These are phyloP conservation scores for Flueggea neowawraea DNA, from an alignment of 441 rosid species.

Conservation along the genomic window DNA sequence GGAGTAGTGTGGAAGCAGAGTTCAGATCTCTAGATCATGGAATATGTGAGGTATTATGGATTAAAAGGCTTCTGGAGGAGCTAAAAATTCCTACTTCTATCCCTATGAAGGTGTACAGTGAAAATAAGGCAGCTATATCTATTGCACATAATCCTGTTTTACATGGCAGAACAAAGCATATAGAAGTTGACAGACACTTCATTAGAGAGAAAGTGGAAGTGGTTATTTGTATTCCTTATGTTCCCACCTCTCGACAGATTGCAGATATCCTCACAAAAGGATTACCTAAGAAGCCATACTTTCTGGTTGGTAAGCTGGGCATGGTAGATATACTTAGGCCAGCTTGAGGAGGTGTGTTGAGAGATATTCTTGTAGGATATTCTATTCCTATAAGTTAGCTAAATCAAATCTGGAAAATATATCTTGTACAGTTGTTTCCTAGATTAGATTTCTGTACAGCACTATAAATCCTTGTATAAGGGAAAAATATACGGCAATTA, in stretches of 20 bases:
- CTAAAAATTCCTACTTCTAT: neutral
- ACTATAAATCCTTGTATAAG: too few species aligned
- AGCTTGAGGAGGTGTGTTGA: neutral
- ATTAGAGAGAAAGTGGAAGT: neutral
- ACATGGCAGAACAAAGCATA: neutral
- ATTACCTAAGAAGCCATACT: neutral
- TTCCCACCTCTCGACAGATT: neutral
- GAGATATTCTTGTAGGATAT: neutral
- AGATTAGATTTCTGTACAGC: too few species aligned
- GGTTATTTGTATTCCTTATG: neutral
- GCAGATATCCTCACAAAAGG: neutral
- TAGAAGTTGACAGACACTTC: neutral
- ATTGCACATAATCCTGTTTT: neutral
- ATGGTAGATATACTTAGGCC: neutral
- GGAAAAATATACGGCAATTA: too few species aligned
- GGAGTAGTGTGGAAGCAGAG: too few species aligned
- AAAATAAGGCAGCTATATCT: neutral
- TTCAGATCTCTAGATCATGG: neutral
- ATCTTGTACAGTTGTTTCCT: too few species aligned
- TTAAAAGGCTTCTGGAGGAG: neutral
- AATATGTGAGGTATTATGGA: neutral
- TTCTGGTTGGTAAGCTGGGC: neutral
- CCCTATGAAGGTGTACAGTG: neutral
- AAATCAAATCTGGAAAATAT: too few species aligned
- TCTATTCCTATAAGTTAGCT: too few species aligned